Evolutionary conservation across 208 protist species (phyloP), one percentile per base, ranked within the genome.

Genomic region (Trypanosoma rangeli): DNA sequence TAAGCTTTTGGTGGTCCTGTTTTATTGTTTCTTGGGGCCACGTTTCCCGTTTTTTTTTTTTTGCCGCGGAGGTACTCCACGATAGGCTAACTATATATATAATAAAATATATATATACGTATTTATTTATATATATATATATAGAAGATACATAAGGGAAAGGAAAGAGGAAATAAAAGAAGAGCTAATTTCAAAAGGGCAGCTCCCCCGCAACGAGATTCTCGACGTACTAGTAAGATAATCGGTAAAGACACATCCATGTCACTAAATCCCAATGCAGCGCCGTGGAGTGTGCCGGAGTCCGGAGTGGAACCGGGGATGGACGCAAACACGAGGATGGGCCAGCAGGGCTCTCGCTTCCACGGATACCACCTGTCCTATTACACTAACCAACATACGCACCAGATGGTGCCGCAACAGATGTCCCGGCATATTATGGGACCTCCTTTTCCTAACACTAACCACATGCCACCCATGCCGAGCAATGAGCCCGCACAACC

Each of bases 231-330:
- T 39, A 52, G 24, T 35, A 49, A 48, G 16, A 70, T 9, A 61
- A 31, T 29, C 18, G 48, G 37, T 50, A 18, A 68, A 22, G 56
- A 1, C 56, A 20, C 3, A 58, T 20, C 26, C 8, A 74, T 74
- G 58, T 54, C 60, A 8, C 57, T 76, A 4, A 76, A 76, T 44
- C 70, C 70, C 24, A 70, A 76, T 55, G 70, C 70, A 20, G 2
- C 31, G 5, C 70, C 70, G 0, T 76, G 70, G 70, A 58, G 18
- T 24, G 53, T 24, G 15, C 52, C 69, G 5, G 62, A 67, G 16
- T n/a, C 52, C 10, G 46, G n/a, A 3, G 63, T 68, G 42, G 62
- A 74, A 13, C 60, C 46, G 0, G 35, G 4, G 7, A 37, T 59
- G 59, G 58, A 58, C 13, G 5, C 48, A 20, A 35, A 20, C 31